Percentiles rank a stretch among this genome's conserved stretches.
phyloP scores from a whole-genome alignment of 1,284 basidiomycete species.

The Cutaneotrichosporon sp. region DNA sequence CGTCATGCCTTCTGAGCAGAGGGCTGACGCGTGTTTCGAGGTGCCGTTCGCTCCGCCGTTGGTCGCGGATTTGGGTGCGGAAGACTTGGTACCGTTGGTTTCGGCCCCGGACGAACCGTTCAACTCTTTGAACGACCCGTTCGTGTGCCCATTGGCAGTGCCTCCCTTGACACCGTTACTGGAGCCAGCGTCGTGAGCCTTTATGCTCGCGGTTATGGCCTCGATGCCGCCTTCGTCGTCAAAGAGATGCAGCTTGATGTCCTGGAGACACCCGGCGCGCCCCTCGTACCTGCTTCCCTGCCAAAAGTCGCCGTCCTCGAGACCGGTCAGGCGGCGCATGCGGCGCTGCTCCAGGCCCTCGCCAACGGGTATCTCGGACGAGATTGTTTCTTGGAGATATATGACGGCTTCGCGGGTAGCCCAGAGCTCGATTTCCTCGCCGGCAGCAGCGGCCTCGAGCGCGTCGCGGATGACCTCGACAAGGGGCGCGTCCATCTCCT shows the following conservation, averaged over 20 bases:
- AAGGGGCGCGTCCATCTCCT: conserved; percentile 65
- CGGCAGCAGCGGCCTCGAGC: conserved; percentile 7
- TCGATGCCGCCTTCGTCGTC: conserved; percentile 14
- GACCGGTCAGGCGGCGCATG: conserved; percentile 36
- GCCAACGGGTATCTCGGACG: conserved; percentile 29
- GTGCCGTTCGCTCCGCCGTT: not conserved
- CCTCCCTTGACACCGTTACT: not conserved
- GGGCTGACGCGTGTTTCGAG: not conserved
- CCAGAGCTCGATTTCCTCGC: conserved; percentile 60
- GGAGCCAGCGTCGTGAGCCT: not conserved
- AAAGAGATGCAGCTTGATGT: conserved; percentile 31
- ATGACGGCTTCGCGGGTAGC: conserved; percentile 66
- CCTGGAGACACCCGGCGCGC: conserved; percentile 25
- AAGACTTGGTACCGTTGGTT: not conserved
- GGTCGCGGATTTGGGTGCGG: not conserved
- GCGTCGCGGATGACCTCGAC: conserved; percentile 59
- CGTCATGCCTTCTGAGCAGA: conserved; percentile 10
- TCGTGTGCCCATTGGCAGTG: not conserved
- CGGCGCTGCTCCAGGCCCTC: conserved; percentile 39
- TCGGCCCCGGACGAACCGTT: not conserved
- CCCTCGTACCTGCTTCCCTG: conserved; percentile 40
- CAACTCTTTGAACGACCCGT: conserved; percentile 9
- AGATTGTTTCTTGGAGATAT: conserved; percentile 37
- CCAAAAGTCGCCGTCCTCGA: conserved; percentile 42
- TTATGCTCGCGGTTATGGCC: not conserved